These are phyloP conservation scores for Amphichorda felina DNA, from an alignment of 2,329 filamentous ascomycete species.

Conservation along the genomic window DNA sequence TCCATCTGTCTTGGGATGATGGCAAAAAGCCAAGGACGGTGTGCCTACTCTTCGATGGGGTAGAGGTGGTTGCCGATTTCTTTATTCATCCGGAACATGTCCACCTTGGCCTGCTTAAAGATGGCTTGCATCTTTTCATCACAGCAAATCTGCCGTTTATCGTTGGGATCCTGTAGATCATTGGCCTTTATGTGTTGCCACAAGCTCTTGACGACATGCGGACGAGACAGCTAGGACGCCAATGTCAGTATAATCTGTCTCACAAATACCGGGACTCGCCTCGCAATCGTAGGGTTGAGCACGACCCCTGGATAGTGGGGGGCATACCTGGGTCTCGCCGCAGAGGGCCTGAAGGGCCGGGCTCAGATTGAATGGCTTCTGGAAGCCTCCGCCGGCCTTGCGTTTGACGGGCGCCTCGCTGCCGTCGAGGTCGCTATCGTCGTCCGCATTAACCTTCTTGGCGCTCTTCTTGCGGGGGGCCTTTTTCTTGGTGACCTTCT, in stretches of 20 bases:
- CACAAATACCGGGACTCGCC: background rate
- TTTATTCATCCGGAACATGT: conserved; percentile 99
- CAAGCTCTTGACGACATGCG: conserved; percentile 90
- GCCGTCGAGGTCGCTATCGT: conserved; percentile 66
- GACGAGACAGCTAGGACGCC: conserved; percentile 62
- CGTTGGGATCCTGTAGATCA: conserved; percentile 77
- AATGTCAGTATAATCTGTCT: background rate
- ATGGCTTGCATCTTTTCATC: conserved; percentile 86
- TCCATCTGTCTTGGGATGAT: no score
- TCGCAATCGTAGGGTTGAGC: no score
- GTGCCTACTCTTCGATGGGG: conserved; percentile 59
- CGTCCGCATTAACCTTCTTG: conserved; percentile 64
- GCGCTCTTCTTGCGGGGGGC: conserved; percentile 59
- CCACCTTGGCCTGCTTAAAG: conserved; percentile 81
- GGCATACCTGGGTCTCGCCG: conserved; percentile 53
- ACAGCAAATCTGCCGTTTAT: conserved; percentile 87
- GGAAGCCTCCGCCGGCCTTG: conserved; percentile 86
- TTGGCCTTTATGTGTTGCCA: conserved; percentile 91
- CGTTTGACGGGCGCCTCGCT: conserved; percentile 54
- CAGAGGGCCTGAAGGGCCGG: conserved; percentile 56
- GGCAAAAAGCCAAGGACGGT: no score
- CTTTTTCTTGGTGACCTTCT: conserved; percentile 48
- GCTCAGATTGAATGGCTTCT: conserved; percentile 73
- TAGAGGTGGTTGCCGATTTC: conserved; percentile 84
- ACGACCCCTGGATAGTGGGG: no score